Percentiles rank a stretch among this genome's conserved stretches.
Evolutionary conservation across 805 yeast genomes (phyloP).

Genomic region (Cyberlindnera euphorbiae): DNA sequence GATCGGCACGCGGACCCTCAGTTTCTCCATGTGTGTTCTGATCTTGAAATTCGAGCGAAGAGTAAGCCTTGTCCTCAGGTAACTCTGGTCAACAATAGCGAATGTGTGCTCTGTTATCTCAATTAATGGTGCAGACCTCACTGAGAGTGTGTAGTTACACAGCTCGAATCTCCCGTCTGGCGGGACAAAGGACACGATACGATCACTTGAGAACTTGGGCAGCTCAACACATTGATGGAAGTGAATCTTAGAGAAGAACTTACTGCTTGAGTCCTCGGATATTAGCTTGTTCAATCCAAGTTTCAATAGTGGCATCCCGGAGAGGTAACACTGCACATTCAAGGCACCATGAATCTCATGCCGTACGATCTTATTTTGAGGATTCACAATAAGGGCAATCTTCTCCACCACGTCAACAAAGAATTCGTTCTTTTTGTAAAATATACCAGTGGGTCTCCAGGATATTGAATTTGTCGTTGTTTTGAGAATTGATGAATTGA

Average conservation of each 20-base stretch:
- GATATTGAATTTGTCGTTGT: constrained; percentile 75
- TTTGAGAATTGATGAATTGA: constrained; percentile 69
- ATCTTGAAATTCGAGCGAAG: constrained; percentile 59
- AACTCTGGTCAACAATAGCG: neutral
- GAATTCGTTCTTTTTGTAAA: constrained; percentile 83
- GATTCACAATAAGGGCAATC: constrained; percentile 62
- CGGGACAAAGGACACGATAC: constrained; percentile 72
- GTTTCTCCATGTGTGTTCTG: constrained; percentile 55
- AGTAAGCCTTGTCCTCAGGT: constrained; percentile 8
- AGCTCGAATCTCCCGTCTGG: constrained; percentile 85
- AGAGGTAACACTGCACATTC: constrained; percentile 66
- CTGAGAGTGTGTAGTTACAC: constrained; percentile 37
- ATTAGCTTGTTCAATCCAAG: constrained; percentile 68
- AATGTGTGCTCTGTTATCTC: constrained; percentile 13
- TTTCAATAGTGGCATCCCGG: constrained; percentile 86
- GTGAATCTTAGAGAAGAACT: constrained; percentile 58
- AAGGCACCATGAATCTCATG: constrained; percentile 71
- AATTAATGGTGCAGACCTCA: constrained; percentile 25
- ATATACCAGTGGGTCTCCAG: constrained; percentile 91
- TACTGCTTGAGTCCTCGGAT: constrained; percentile 12
- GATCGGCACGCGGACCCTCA: constrained; percentile 60
- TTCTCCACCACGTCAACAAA: constrained; percentile 81
- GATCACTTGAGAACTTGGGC: constrained; percentile 44
- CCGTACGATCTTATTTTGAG: constrained; percentile 50
- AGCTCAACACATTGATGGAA: constrained; percentile 88